phyloP scores from a whole-genome alignment of 257 asterid genomes.

The Gentiana dahurica region DNA sequence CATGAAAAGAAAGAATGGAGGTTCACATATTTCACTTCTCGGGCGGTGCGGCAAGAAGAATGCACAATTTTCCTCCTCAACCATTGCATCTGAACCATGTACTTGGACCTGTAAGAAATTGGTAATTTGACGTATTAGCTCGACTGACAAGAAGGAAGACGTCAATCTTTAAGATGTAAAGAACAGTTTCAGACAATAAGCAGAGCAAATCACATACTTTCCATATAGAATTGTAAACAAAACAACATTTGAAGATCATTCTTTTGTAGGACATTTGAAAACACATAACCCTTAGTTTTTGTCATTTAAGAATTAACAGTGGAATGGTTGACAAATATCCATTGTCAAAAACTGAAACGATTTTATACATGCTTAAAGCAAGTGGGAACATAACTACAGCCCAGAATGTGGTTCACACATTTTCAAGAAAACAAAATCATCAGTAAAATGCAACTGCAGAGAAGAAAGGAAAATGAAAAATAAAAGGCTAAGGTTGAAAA shows the following conservation, averaged over 20 bases:
- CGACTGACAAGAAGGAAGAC: too few species aligned
- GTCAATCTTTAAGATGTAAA: too few species aligned
- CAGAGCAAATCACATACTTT: too few species aligned
- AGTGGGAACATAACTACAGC: too few species aligned
- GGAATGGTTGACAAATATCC: not conserved
- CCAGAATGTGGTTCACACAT: too few species aligned
- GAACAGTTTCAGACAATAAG: too few species aligned
- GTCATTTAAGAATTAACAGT: not conserved
- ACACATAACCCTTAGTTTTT: not conserved
- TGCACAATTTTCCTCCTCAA: conserved; percentile 83
- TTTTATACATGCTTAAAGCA: too few species aligned
- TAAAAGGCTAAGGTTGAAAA: not conserved
- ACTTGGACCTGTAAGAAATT: conserved; percentile 65
- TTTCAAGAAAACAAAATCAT: not conserved
- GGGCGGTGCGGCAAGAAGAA: conserved; percentile 93
- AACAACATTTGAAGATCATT: not conserved
- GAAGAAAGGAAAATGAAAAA: not conserved
- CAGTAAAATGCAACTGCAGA: not conserved
- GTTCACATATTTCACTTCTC: conserved; percentile 72
- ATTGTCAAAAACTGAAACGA: too few species aligned
- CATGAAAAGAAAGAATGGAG: conserved; percentile 91
- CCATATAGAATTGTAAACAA: not conserved
- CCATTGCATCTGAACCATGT: conserved; percentile 98
- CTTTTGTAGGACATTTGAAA: not conserved
- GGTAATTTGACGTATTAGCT: not conserved